phyloP scores from a whole-genome alignment of 768 basidiomycete genomes.

The Epithele typhae region DNA sequence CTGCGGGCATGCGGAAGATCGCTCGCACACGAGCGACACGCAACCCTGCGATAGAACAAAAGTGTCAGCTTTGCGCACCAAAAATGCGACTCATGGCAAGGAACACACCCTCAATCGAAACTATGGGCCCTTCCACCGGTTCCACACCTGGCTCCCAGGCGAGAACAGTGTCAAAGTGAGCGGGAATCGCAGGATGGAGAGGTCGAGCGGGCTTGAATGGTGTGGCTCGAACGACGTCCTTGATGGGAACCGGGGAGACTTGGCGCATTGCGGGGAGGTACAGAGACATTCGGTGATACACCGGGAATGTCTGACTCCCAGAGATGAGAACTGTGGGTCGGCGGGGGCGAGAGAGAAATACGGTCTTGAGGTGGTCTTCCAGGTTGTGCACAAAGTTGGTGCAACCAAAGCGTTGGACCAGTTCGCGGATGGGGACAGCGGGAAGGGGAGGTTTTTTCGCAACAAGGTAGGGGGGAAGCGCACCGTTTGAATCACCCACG shows the following conservation, averaged over 20 bases:
- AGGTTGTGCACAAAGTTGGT: background rate
- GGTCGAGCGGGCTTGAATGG: background rate
- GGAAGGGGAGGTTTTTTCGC: no score
- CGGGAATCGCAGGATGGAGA: background rate
- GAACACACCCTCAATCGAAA: background rate
- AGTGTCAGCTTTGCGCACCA: background rate
- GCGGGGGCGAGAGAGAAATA: background rate
- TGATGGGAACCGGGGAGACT: background rate
- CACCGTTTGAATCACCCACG: no score
- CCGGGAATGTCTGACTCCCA: background rate
- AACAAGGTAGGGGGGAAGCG: no score
- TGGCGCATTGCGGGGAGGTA: background rate
- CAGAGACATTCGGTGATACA: background rate
- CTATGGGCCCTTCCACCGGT: background rate
- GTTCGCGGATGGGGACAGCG: no score
- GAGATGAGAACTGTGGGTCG: background rate
- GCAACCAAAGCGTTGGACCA: background rate
- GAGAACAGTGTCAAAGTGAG: background rate
- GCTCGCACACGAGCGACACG: conserved; percentile 5
- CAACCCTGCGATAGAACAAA: conserved; percentile 1
- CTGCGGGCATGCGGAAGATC: background rate
- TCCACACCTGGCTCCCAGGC: background rate
- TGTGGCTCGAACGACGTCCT: background rate
- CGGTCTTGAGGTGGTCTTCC: background rate
- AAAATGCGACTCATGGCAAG: background rate